A percentile compares a stretch with the other conserved stretches of the same genome.
Conservation (phyloP, 257 asterid species). For the Nicotiana sylvestris region DNA sequence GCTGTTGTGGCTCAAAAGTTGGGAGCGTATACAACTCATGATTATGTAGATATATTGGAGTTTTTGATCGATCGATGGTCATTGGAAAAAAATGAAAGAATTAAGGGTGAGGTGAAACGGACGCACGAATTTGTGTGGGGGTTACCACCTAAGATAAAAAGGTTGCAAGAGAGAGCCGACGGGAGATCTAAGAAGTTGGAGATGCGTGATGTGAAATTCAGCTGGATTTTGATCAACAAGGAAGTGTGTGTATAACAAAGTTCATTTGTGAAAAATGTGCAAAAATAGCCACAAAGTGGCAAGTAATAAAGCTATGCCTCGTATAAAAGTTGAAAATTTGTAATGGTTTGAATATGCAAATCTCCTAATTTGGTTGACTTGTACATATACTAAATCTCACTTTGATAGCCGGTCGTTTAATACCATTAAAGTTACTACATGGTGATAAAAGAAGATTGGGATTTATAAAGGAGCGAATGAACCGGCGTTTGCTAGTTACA, state of each 20-base stretch:
- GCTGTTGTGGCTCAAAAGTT: conserved; percentile 18
- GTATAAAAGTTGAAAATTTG: background rate
- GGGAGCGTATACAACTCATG: conserved; percentile 22
- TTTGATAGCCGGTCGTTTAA: too few species aligned
- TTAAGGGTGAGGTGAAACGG: conserved; percentile 18
- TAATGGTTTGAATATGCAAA: too few species aligned
- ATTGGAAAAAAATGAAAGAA: conserved; percentile 22
- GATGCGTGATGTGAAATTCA: conserved; percentile 13
- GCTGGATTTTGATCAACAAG: conserved; percentile 27
- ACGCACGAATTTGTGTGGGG: conserved; percentile 35
- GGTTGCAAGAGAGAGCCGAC: conserved; percentile 22
- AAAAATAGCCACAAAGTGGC: background rate
- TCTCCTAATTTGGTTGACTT: background rate
- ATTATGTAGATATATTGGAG: conserved; percentile 35
- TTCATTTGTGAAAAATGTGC: background rate
- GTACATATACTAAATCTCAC: too few species aligned
- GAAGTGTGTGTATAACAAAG: background rate
- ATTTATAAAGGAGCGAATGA: too few species aligned
- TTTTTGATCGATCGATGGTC: conserved; percentile 31
- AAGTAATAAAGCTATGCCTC: background rate
- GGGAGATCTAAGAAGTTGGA: conserved; percentile 19
- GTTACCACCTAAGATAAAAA: conserved; percentile 20
- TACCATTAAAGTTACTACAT: too few species aligned
- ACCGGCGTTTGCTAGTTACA: too few species aligned
- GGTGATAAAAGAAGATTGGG: too few species aligned